Base-by-base conservation (phyloP, 1,139 yeast genomes). In the Yamadazyma spencermartinsiae region DNA sequence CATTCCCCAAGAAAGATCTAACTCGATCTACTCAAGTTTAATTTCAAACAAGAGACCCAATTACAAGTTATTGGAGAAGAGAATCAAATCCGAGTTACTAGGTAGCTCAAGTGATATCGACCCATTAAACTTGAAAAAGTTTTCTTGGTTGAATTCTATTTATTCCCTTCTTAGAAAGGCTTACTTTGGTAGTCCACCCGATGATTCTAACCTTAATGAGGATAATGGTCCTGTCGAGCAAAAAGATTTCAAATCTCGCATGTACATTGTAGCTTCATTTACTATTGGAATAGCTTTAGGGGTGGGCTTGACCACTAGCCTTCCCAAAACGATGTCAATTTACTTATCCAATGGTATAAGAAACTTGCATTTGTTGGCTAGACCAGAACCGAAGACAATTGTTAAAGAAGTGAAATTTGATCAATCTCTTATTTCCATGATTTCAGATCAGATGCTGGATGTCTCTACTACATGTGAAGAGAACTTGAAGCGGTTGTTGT, bases 231-330 rank as follows among this genome's bases (percentile, higher is more conserved):
- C 9, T 13, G 13, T 19, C 28, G 19, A 13, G 23, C 23, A 13
- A 9, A 21, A 3, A 4, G 6, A n/a, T 11, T 24, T 16, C 9
- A 32, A n/a, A 4, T 18, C 39, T 12, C 31, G 26, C 8, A 13
- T 43, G 9, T 38, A 44, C 45, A 13, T 35, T 53, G n/a, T 60
- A 60, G 65, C 40, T 36, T 56, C 70, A 37, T 65, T 68, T 42
- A 50, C 67, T 1, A 32, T 67, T 12, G 72, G 72, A 1, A 51
- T 68, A 26, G 70, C 73, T 1, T 48, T 68, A 19, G 73, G 73
- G 1, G 44, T 65, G 14, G 58, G 60, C 11, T 36, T 58, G 23
- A 55, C 65, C 9, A 49, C 50, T 38, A 59, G 62, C 12, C 16
- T 43, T 21, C 16, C 40, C 1, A 40, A 34, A 19, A 5, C 37